phyloP scores from a whole-genome alignment of 306 rosid species.

The Cucurbita maxima region DNA sequence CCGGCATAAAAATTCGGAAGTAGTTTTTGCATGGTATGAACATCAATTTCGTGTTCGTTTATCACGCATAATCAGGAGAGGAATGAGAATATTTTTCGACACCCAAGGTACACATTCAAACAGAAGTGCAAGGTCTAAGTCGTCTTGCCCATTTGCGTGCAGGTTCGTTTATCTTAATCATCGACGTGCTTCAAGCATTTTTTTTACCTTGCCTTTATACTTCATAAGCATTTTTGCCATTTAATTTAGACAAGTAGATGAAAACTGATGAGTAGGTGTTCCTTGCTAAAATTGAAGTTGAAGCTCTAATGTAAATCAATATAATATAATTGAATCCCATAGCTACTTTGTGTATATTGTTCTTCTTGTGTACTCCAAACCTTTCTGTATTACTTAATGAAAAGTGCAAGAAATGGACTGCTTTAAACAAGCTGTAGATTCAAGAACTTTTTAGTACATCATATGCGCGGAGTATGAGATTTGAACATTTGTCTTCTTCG shows the following conservation, averaged over 20 bases:
- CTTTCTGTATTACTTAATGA: neutral
- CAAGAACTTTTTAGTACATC: no score
- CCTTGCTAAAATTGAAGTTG: neutral
- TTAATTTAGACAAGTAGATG: neutral
- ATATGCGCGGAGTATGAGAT: no score
- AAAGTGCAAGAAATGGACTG: neutral
- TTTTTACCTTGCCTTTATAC: neutral
- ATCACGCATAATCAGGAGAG: neutral
- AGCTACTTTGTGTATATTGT: neutral
- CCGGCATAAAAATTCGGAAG: conserved; percentile 65
- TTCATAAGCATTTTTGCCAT: neutral
- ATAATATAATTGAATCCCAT: neutral
- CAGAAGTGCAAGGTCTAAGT: neutral
- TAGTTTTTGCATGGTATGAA: neutral
- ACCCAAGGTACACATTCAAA: neutral
- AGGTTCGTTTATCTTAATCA: neutral
- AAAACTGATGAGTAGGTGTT: neutral
- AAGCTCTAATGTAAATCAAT: neutral
- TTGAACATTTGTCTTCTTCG: no score
- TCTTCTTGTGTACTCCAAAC: neutral
- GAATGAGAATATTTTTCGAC: neutral
- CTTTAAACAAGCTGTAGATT: neutral
- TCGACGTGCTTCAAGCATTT: neutral
- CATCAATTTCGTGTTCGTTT: neutral
- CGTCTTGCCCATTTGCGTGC: neutral